Conservation (phyloP, 805 yeast species). For the Cephaloascus fragrans region DNA sequence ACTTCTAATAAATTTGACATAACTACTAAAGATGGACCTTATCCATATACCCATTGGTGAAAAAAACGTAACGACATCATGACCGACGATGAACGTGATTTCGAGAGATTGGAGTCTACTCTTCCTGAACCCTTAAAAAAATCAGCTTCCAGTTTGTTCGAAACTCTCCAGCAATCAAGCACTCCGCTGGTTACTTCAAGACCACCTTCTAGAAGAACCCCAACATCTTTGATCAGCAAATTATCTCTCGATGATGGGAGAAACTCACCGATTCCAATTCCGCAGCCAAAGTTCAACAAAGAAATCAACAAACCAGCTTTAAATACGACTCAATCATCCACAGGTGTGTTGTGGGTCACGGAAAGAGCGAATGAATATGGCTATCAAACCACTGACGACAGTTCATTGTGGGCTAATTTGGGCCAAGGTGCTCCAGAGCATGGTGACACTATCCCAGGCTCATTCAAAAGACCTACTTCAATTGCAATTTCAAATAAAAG, state of each 20-base stretch:
- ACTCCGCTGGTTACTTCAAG: conserved; percentile 12
- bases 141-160: conserved; percentile 27
- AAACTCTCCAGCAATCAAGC: conserved; percentile 5
- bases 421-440: conserved; percentile 64
- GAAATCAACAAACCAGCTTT: conserved; percentile 45
- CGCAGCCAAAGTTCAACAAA: conserved; percentile 33
- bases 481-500: conserved; percentile 37
- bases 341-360: conserved; percentile 59
- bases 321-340: conserved; percentile 48
- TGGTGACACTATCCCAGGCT: conserved; percentile 48
- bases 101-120: conserved; percentile 31
- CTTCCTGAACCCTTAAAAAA: conserved; percentile 27
- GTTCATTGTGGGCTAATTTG: conserved; percentile 41
- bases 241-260: conserved; percentile 25
- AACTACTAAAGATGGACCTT: too few relatives aligned
- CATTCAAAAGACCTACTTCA: conserved; percentile 40
- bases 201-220: conserved; percentile 8
- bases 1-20: too few relatives aligned
- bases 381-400: conserved; percentile 26
- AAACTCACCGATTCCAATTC: conserved; percentile 40
- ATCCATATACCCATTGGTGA: too few relatives aligned
- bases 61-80: too few relatives aligned
- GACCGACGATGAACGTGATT: conserved; percentile 10
- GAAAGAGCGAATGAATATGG: conserved; percentile 53
- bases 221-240: conserved; percentile 9